A percentile compares a stretch with the other conserved stretches of the same genome.
phyloP scores from a whole-genome alignment of 345 rosid species.

The Eucalyptus sp. region DNA sequence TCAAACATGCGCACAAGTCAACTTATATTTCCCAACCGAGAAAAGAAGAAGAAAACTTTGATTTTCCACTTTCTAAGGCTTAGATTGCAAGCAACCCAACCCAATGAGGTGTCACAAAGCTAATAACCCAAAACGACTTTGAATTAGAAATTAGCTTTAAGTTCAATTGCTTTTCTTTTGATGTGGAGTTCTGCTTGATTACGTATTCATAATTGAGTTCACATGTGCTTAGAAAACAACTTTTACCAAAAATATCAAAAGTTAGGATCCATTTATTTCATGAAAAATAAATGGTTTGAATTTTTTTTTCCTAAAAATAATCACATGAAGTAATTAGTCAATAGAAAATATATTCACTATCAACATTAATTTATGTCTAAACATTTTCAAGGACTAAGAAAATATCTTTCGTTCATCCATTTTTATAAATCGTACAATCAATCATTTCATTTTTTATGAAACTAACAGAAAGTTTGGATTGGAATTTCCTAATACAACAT shows the following conservation, averaged over 20 bases:
- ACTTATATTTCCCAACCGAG: background rate
- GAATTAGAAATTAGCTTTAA: background rate
- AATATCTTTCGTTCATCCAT: rapidly evolving
- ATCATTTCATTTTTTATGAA: background rate
- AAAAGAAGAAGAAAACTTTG: background rate
- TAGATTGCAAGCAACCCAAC: background rate
- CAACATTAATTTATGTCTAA: background rate
- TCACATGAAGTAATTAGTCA: background rate
- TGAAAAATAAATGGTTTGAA: background rate
- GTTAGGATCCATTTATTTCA: background rate
- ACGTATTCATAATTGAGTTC: background rate
- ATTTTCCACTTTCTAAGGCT: background rate
- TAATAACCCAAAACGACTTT: background rate
- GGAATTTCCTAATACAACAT: background rate
- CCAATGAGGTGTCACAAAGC: background rate
- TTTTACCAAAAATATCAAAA: background rate
- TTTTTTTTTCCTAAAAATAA: background rate
- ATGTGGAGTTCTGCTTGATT: background rate
- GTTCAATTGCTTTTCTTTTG: background rate
- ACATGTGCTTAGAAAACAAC: background rate
- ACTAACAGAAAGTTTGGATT: background rate
- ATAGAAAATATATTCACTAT: background rate
- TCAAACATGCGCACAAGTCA: background rate
- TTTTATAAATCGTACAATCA: background rate
- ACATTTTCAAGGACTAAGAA: rapidly evolving